phyloP scores from a whole-genome alignment of 2,329 filamentous ascomycete genomes.

The Colletotrichum navitas region DNA sequence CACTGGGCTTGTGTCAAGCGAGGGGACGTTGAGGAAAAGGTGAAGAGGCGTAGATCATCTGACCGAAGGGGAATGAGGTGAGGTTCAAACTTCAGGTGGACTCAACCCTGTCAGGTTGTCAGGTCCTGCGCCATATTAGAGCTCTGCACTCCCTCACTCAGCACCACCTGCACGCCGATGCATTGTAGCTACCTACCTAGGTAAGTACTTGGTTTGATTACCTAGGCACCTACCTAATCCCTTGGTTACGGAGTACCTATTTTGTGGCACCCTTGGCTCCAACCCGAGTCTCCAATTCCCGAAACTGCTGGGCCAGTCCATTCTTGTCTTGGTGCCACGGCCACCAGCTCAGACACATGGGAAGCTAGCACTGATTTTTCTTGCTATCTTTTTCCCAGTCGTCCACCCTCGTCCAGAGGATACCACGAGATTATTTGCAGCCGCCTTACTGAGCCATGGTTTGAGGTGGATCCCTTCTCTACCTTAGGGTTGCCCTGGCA shows the following conservation, averaged over 20 bases:
- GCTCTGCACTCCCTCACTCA: conserved; percentile 21
- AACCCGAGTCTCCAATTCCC: conserved; percentile 23
- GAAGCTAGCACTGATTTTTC: conserved; percentile 19
- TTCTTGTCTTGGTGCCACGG: not conserved
- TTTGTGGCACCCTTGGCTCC: conserved; percentile 13
- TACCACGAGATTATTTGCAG: conserved; percentile 42
- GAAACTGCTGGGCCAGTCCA: conserved; percentile 14
- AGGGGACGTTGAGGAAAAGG: conserved; percentile 40
- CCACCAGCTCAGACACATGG: conserved; percentile 5
- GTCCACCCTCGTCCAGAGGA: conserved; percentile 17
- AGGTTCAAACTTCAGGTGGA: conserved; percentile 28
- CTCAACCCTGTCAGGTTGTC: conserved; percentile 16
- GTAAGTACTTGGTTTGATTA: not conserved
- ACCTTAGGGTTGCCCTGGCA: conserved; percentile 13
- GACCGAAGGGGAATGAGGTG: conserved; percentile 34
- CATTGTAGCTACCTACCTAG: conserved; percentile 5
- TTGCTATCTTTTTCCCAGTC: not conserved
- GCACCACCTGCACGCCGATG: conserved; percentile 12
- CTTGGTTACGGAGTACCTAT: not conserved
- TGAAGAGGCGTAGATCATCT: conserved; percentile 38
- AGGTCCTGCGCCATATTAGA: conserved; percentile 22
- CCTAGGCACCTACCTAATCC: not conserved
- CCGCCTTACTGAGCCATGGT: conserved; percentile 33
- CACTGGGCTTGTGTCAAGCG: conserved; percentile 22
- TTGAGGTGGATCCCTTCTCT: conserved; percentile 15